These are phyloP conservation scores for Botrytis hyacinthi DNA, from an alignment of 2,329 filamentous ascomycete genomes.

Conservation along the genomic window DNA sequence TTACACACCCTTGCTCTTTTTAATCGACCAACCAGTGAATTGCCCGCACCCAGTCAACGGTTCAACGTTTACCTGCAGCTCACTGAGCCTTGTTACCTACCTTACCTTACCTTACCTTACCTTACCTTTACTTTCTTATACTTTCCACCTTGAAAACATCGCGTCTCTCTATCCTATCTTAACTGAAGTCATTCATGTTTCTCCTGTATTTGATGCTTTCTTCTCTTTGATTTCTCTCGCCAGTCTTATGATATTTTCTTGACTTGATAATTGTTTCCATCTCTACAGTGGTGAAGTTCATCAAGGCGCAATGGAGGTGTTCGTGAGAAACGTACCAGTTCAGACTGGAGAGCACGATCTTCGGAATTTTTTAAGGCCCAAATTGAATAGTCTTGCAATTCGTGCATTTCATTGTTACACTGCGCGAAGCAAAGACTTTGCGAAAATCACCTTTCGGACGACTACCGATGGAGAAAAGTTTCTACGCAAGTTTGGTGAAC, in stretches of 20 bases:
- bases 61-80: neutral
- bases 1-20: neutral
- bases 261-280: neutral
- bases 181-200: neutral
- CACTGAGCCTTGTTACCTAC: too few species aligned
- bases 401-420: conserved; percentile 47
- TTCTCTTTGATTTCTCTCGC: neutral
- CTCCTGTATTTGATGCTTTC: neutral
- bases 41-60: neutral
- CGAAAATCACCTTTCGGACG: conserved; percentile 47
- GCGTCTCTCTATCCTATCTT: neutral
- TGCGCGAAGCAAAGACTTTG: conserved; percentile 42
- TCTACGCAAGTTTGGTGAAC: conserved; percentile 39
- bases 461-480: conserved; percentile 44
- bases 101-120: neutral
- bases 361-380: conserved; percentile 41
- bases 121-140: neutral
- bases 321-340: conserved; percentile 44
- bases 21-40: neutral
- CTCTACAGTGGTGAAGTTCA: neutral
- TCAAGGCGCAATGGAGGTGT: conserved; percentile 46
- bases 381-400: conserved; percentile 43
- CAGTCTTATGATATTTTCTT: neutral
- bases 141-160: neutral
- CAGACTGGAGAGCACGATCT: conserved; percentile 45